Evolutionary conservation across 345 rosid species (phyloP), one percentile per base, ranked within the genome.

Genomic region (Dovyalis caffra): DNA sequence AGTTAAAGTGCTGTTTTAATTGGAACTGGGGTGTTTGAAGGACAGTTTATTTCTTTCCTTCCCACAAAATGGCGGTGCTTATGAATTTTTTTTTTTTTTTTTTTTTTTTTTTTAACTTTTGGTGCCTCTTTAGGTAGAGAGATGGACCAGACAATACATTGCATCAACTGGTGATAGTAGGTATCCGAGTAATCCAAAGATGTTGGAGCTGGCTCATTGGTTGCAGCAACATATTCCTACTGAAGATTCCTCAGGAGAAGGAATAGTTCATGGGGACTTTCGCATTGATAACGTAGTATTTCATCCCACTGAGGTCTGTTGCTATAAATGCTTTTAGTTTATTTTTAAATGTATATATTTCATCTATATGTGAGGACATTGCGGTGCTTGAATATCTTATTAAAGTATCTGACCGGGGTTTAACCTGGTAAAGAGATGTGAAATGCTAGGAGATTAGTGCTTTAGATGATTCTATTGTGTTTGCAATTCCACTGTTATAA

Each of bases 251-350:
- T 81, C 90, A 2, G 90, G 94, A 65, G 86, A 84, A 38, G 98
- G 99, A 76, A 82, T 95, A 68, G 99, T 90, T 78, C 99, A 95
- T 70, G 99, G 99, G 69, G 99, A 95, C 81, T 95, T 90, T 76
- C 98, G 94, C 77, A 85, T 95, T 75, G 99, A 95, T 79, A 95
- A 95, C 78, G 82, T 95, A 61, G 93, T 93, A 14, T 93, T 93
- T 84, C 99, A 95, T 88, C 97, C 94, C 37, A 80, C 34, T 45
- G 94, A 95, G 97, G 99, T 92, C 61, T 57, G 78, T 70, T 75
- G 56, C 58, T 62, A 60, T 68, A 47, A 63, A 71, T 15, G 8
- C 38, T 45, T 31, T 37, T 70, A 31, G 28, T 68, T 43, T 16
- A 11, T 43, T 43, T 43, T 14, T 51, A 26, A 64, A 53, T 56